A percentile compares a stretch with the other conserved stretches of the same genome.
phyloP scores from a whole-genome alignment of 2,329 filamentous ascomycete species.

The Hymenoscyphus repandus region DNA sequence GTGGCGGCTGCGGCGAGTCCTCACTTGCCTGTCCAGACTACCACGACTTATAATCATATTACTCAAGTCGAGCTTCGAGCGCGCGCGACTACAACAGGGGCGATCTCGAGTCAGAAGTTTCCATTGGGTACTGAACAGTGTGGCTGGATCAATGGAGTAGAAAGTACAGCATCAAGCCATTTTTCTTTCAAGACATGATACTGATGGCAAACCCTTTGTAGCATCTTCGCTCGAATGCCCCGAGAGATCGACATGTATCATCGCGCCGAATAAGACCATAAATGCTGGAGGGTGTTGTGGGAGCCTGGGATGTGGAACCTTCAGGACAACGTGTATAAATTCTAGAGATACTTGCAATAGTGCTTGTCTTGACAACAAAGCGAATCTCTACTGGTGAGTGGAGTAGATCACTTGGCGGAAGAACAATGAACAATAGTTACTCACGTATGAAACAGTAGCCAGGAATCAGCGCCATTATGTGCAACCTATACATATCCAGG shows the following conservation, averaged over 20 bases:
- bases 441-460: neutral
- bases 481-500: slow-evolving; percentile 6
- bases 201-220: neutral
- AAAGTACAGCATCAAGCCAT: no score
- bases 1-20: neutral
- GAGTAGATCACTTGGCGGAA: neutral
- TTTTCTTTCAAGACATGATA: no score
- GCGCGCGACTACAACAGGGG: neutral
- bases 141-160: neutral
- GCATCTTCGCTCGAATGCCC: neutral
- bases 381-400: neutral
- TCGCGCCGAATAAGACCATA: neutral
- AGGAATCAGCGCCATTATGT: neutral
- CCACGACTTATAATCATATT: neutral
- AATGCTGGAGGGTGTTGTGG: neutral
- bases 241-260: neutral
- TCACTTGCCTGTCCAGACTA: neutral
- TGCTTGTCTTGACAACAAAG: neutral
- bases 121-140: neutral
- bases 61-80: neutral
- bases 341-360: neutral
- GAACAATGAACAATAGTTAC: neutral
- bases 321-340: neutral
- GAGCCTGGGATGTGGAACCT: neutral
- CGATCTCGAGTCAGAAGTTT: neutral